Evolutionary conservation across 768 basidiomycete genomes (phyloP).

Genomic region (Polyporus arcularius): DNA sequence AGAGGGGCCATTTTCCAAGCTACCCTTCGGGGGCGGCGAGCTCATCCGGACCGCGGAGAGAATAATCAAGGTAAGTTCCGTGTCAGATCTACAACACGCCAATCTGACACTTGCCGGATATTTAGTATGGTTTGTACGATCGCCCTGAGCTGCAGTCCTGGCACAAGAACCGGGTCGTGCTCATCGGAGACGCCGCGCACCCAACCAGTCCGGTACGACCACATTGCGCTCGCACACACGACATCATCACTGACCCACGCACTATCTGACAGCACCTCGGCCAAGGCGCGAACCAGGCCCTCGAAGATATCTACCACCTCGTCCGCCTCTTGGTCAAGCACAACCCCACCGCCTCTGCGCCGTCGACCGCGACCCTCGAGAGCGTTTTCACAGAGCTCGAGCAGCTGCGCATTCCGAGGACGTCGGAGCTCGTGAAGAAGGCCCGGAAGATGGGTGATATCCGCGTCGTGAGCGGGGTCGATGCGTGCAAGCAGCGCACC

Average conservation of each 20-base stretch:
- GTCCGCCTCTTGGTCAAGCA: constrained; percentile 35
- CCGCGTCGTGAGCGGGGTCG: constrained; percentile 36
- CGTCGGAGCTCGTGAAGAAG: constrained; percentile 35
- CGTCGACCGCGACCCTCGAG: constrained; percentile 30
- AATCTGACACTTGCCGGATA: no score
- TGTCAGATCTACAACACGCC: not conserved
- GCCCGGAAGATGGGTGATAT: constrained; percentile 38
- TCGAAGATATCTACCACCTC: constrained; percentile 43
- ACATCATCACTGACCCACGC: not conserved
- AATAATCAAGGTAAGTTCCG: constrained; percentile 26
- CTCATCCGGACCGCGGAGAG: constrained; percentile 26
- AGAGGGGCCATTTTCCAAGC: constrained; percentile 22
- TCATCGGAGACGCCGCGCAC: constrained; percentile 49
- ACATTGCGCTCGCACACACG: not conserved
- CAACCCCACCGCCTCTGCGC: constrained; percentile 31
- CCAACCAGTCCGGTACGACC: constrained; percentile 46
- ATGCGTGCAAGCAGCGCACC: constrained; percentile 34
- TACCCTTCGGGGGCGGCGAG: constrained; percentile 29
- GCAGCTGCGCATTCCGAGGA: constrained; percentile 36
- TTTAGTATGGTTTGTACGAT: constrained; percentile 45
- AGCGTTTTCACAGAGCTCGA: constrained; percentile 38
- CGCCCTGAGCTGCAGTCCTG: constrained; percentile 42
- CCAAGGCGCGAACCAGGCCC: constrained; percentile 48
- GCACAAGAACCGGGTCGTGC: constrained; percentile 43
- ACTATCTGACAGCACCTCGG: constrained; percentile 39